Conservation (phyloP, 441 rosid genomes). For the Raphanus hybrid region DNA sequence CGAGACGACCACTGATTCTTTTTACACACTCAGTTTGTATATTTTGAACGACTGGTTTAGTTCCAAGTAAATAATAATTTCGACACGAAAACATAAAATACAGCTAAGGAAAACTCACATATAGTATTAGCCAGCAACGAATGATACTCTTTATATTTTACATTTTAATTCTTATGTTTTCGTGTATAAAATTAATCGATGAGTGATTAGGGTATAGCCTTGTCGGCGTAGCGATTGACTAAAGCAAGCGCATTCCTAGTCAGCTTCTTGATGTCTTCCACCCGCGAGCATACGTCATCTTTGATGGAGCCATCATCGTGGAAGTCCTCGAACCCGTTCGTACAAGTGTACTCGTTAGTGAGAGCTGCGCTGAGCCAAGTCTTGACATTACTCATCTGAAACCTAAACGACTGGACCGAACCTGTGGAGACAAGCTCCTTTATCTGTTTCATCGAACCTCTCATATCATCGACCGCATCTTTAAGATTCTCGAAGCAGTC, state of each 20-base stretch:
- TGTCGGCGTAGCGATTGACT: conserved; percentile 62
- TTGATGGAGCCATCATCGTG: conserved; percentile 45
- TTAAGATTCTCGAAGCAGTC: conserved; percentile 79
- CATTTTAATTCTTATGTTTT: too few relatives aligned
- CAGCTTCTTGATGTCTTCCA: conserved; percentile 54
- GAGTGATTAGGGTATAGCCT: conserved; percentile 37
- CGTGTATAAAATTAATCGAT: background rate
- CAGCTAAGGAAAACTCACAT: background rate
- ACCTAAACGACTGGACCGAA: conserved; percentile 50
- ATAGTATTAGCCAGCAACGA: background rate
- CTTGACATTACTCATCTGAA: conserved; percentile 79
- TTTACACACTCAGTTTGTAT: background rate
- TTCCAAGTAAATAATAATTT: conserved; percentile 2
- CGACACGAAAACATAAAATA: background rate
- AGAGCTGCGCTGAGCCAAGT: conserved; percentile 96
- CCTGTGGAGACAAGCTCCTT: conserved; percentile 47
- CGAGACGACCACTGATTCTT: background rate
- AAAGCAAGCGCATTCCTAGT: conserved; percentile 83
- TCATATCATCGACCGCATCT: conserved; percentile 41
- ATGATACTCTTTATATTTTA: background rate
- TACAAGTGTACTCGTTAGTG: conserved; percentile 87
- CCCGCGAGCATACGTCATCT: conserved; percentile 52
- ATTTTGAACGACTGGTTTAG: background rate
- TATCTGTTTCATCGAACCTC: conserved; percentile 80
- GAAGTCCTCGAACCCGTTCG: conserved; percentile 76